A percentile compares a stretch with the other conserved stretches of the same genome.
These are phyloP conservation scores for Kwoniella botswanensis DNA, from an alignment of 768 basidiomycete genomes.

Conservation along the genomic window DNA sequence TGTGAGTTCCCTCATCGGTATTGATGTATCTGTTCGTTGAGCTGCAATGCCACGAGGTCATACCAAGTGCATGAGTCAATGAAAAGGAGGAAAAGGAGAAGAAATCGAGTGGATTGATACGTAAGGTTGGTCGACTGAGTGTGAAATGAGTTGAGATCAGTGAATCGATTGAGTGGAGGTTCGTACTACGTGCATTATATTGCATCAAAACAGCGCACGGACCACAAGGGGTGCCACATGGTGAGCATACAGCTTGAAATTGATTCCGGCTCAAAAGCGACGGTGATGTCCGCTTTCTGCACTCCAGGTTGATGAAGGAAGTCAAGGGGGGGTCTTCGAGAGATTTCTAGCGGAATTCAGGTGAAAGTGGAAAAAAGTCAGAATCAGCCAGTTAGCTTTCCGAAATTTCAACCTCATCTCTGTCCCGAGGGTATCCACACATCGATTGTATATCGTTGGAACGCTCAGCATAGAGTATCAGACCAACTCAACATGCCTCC, in stretches of 20 bases:
- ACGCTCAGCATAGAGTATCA: neutral
- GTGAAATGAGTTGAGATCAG: neutral
- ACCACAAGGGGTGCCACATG: neutral
- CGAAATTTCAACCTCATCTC: constrained; percentile 2
- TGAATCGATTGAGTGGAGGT: constrained; percentile 7
- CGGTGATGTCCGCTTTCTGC: constrained; percentile 1
- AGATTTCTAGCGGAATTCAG: constrained; percentile 20
- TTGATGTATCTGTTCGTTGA: neutral
- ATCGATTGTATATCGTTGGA: neutral
- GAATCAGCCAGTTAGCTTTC: constrained; percentile 13
- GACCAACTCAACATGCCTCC: constrained; percentile 33
- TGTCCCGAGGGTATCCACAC: neutral
- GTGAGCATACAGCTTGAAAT: neutral
- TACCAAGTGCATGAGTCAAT: neutral
- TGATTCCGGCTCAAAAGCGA: neutral
- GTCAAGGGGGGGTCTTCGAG: constrained; percentile 14
- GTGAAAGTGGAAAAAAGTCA: neutral
- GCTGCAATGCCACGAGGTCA: neutral
- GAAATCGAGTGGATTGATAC: neutral
- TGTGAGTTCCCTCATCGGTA: neutral
- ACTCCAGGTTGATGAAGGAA: neutral
- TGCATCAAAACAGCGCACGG: neutral
- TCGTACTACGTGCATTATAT: no score
- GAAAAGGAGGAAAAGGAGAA: neutral
- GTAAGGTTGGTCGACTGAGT: neutral